phyloP scores from a whole-genome alignment of 352 stramenopile genomes.

The Globisporangium radiosum region DNA sequence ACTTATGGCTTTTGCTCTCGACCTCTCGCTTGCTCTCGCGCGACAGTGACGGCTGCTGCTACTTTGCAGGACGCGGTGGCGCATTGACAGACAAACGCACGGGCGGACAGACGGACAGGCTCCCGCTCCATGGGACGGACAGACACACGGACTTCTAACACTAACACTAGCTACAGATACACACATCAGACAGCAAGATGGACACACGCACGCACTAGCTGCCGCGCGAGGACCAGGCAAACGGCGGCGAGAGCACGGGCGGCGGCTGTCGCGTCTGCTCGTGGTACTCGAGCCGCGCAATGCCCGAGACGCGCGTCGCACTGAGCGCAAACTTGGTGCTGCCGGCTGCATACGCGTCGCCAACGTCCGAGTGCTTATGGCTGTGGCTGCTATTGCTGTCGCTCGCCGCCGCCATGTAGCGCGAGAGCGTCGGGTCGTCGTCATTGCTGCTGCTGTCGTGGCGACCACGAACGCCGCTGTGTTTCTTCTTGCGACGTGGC shows the following conservation, averaged over 20 bases:
- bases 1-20: conserved; percentile 3
- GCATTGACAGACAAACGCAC: conserved; percentile 5
- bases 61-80: conserved; percentile 4
- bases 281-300: conserved; percentile 13
- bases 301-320: conserved; percentile 12
- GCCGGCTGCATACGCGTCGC: conserved; percentile 14
- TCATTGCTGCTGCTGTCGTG: conserved; percentile 12
- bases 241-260: conserved; percentile 10
- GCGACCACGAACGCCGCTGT: conserved; percentile 3
- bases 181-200: not conserved
- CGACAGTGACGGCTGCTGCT: conserved; percentile 1
- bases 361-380: conserved; percentile 10
- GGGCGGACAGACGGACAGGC: conserved; percentile 8
- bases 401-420: conserved; percentile 36
- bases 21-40: conserved; percentile 2
- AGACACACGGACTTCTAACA: not conserved
- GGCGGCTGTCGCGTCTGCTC: conserved; percentile 5
- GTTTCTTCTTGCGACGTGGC: conserved; percentile 16
- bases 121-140: not conserved
- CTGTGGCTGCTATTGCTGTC: conserved; percentile 12
- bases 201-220: not conserved
- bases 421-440: conserved; percentile 33
- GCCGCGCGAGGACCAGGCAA: conserved; percentile 8
- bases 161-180: conserved; percentile 2
- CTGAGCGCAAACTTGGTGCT: conserved; percentile 15